These are phyloP conservation scores for Talaromyces rugulosus DNA, from an alignment of 2,329 filamentous ascomycete species.

Conservation along the genomic window DNA sequence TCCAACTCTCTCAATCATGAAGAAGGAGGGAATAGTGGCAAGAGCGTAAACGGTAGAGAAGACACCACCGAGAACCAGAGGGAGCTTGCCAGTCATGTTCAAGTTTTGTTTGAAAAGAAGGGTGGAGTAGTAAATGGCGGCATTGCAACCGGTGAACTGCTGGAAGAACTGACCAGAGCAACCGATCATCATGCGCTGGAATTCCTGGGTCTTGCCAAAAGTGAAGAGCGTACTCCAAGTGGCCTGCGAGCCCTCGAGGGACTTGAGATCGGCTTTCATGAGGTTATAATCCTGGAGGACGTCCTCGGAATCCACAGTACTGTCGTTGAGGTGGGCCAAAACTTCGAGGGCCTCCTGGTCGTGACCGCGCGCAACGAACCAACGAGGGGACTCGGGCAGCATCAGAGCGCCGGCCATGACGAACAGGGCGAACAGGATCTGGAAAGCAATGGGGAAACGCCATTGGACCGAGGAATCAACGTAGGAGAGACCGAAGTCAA, in stretches of 20 bases:
- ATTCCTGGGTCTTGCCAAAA: slow-evolving; percentile 34
- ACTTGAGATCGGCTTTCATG: slow-evolving; percentile 17
- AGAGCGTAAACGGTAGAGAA: slow-evolving; percentile 46
- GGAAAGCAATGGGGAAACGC: slow-evolving; percentile 46
- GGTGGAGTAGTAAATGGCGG: slow-evolving; percentile 47
- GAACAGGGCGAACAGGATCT: slow-evolving; percentile 37
- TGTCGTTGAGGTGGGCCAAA: slow-evolving; percentile 52
- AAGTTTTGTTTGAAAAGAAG: slow-evolving; percentile 49
- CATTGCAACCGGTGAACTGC: slow-evolving; percentile 49
- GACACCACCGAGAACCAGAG: slow-evolving; percentile 51
- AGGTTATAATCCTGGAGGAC: slow-evolving; percentile 6
- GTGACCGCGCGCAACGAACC: slow-evolving; percentile 38
- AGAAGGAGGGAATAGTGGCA: slow-evolving; percentile 43
- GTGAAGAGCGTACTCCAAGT: slow-evolving; percentile 44
- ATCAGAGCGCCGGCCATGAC: neutral
- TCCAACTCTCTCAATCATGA: slow-evolving; percentile 44
- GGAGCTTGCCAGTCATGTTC: slow-evolving; percentile 36
- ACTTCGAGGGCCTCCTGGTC: slow-evolving; percentile 47
- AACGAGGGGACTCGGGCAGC: slow-evolving; percentile 8
- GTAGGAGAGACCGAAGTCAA: slow-evolving; percentile 31
- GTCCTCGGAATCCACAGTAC: slow-evolving; percentile 26
- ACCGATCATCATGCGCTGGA: slow-evolving; percentile 38
- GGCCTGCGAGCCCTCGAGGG: slow-evolving; percentile 55
- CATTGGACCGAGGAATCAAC: slow-evolving; percentile 32
- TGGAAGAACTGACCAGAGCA: slow-evolving; percentile 42